Conservation (phyloP, 1,139 yeast species). For the Magnusiomyces paraingens region DNA sequence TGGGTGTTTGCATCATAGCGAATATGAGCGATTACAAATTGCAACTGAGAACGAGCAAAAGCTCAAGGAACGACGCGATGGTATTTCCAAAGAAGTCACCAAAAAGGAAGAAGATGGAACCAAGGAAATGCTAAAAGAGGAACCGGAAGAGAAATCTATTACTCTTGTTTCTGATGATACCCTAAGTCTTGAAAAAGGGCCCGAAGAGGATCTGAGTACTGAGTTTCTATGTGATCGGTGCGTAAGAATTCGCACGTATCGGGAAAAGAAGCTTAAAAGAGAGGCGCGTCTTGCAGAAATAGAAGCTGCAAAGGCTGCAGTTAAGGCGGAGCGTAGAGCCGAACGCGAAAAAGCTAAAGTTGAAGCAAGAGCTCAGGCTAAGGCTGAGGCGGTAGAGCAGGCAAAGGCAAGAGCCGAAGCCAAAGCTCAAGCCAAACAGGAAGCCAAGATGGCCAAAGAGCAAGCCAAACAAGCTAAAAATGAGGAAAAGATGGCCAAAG, state of each 20-base stretch:
- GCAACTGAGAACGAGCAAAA: constrained; percentile 4
- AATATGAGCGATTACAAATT: constrained; percentile 6
- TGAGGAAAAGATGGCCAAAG: too few species aligned
- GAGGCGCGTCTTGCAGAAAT: constrained; percentile 5
- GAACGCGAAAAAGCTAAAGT: neutral
- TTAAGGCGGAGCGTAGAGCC: neutral
- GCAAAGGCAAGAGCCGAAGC: too few species aligned
- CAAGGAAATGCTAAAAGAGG: neutral
- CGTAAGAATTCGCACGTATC: neutral
- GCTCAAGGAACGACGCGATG: neutral
- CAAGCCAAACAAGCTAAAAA: too few species aligned
- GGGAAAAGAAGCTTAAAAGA: constrained; percentile 3
- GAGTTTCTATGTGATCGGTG: constrained; percentile 16
- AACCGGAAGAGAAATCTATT: neutral
- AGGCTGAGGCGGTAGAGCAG: neutral
- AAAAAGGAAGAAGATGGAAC: neutral
- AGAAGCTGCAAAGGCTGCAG: constrained; percentile 7
- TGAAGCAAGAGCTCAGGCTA: neutral
- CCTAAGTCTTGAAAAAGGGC: neutral
- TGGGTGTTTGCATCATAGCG: constrained; percentile 27
- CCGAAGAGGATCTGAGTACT: constrained; percentile 16
- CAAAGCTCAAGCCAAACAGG: too few species aligned
- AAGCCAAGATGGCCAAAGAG: too few species aligned
- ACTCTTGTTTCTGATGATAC: neutral
- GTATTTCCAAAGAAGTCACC: neutral